Base-by-base conservation (phyloP, 345 rosid species). In the Eucalyptus pauciflora region DNA sequence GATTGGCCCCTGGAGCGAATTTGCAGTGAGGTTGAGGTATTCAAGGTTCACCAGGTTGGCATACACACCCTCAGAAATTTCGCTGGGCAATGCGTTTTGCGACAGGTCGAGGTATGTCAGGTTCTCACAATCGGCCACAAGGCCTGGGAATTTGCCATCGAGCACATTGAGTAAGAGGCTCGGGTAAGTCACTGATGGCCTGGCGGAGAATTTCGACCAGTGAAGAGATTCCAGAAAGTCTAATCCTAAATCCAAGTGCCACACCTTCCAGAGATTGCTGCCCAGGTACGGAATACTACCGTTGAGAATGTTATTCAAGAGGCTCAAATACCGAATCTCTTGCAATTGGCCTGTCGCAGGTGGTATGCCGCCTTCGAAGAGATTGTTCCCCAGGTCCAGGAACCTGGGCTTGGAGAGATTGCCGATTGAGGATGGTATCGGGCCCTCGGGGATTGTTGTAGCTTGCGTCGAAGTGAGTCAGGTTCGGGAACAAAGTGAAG, bases 211-310 rank as follows among this genome's bases (percentile, higher is more conserved):
- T 46, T 91, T 87, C 11, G 95, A 94, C 95, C 94, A 94, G 20
- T 94, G 93, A 37, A 94, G 91, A 43, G 94, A 86, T 85, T 87
- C 90, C 76, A 96, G 90, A 88, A 86, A 92, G 89, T 95, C 95
- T 43, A 62, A 91, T 88, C 96, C 98, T 46, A 95, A 92, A 90
- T 96, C 95, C 27, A 96, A 87, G 91, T 88, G 86, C 90, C 92
- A 13, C 89, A 91, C 89, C 90, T 94, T 94, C 58, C 46, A 93
- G 54, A 95, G 98, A 86, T 86, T 87, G 91, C 92, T 90, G 5
- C 95, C 43, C 81, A 91, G 93, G 52, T 33, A 91, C 62, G 97
- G 96, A 14, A 95, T 58, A 51, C 54, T 51, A 51, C 54, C 54
- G 8, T 51, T 51, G 54, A 51, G 54, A 51, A 7, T 51, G 20